A percentile compares a stretch with the other conserved stretches of the same genome.
These are phyloP conservation scores for Blastomyces parvus DNA, from an alignment of 2,329 filamentous ascomycete species.

Conservation along the genomic window DNA sequence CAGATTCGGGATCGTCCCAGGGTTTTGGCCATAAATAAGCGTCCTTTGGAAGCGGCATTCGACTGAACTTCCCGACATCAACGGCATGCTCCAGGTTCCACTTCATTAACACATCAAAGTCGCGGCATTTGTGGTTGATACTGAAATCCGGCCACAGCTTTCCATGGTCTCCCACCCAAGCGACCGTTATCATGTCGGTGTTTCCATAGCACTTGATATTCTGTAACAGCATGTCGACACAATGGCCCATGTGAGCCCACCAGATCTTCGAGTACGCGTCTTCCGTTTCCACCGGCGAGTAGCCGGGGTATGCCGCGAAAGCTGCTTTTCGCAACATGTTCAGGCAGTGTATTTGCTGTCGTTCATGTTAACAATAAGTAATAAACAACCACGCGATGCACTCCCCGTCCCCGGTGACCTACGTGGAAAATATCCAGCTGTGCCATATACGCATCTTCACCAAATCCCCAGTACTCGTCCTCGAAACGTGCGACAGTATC, in stretches of 20 bases:
- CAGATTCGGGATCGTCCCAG: not conserved
- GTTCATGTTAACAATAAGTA: not conserved
- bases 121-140: slow-evolving; percentile 25
- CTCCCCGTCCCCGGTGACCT: not conserved
- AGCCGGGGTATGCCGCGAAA: slow-evolving; percentile 15
- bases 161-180: slow-evolving; percentile 25
- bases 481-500: slow-evolving; percentile 15
- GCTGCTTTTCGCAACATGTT: slow-evolving; percentile 26
- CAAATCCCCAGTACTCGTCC: slow-evolving; percentile 24
- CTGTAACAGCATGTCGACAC: slow-evolving; percentile 29
- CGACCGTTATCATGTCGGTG: slow-evolving; percentile 26
- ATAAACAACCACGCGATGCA: no score
- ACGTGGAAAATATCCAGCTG: slow-evolving; percentile 33
- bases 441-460: slow-evolving; percentile 26
- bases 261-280: slow-evolving; percentile 7
- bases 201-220: slow-evolving; percentile 26
- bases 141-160: slow-evolving; percentile 27
- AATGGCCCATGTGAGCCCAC: slow-evolving; percentile 28
- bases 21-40: slow-evolving; percentile 8
- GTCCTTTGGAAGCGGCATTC: slow-evolving; percentile 8
- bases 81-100: slow-evolving; percentile 15
- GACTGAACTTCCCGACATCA: slow-evolving; percentile 10
- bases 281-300: slow-evolving; percentile 12
- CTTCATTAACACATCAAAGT: slow-evolving; percentile 19
- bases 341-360: slow-evolving; percentile 27